Evolutionary conservation across 345 rosid genomes (phyloP).

Genomic region (Conringia planisiliqua): DNA sequence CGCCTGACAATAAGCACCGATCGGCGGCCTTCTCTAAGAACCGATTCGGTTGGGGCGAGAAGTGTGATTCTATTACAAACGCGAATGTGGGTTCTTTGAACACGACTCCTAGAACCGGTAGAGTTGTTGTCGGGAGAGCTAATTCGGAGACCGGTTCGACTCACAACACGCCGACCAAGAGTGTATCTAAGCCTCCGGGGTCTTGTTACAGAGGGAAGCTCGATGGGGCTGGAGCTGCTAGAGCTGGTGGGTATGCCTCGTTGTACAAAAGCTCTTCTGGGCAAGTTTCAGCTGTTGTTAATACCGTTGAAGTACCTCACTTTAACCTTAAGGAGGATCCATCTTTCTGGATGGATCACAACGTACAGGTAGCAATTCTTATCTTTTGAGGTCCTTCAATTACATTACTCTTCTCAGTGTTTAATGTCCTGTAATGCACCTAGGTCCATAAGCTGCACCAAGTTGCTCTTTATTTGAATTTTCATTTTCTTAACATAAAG

Average conservation of each 20-base stretch:
- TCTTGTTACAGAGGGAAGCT: conserved; percentile 52
- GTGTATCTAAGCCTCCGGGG: conserved; percentile 81
- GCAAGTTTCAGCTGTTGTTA: conserved; percentile 43
- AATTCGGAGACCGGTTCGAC: conserved; percentile 48
- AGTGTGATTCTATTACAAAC: conserved; percentile 31
- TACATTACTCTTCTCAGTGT: background rate
- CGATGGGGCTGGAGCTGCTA: conserved; percentile 48
- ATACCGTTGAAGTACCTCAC: conserved; percentile 87
- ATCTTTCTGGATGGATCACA: conserved; percentile 98
- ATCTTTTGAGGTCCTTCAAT: background rate
- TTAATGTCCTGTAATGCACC: background rate
- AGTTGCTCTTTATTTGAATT: background rate
- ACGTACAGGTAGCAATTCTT: conserved; percentile 70
- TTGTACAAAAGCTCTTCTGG: conserved; percentile 60
- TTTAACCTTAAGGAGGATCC: conserved; percentile 89
- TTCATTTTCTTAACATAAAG: background rate
- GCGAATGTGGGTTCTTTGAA: conserved; percentile 27
- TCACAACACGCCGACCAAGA: conserved; percentile 85
- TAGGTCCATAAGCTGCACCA: conserved; percentile 10
- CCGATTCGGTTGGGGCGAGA: conserved; percentile 74
- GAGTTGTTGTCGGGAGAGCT: conserved; percentile 31
- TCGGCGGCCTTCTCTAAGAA: conserved; percentile 35
- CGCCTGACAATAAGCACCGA: conserved; percentile 64
- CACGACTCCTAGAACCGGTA: conserved; percentile 55
- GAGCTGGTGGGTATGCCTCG: conserved; percentile 59